Percentiles rank a stretch among this genome's conserved stretches.
phyloP scores from a whole-genome alignment of 306 rosid species.

The Citrullus amarus region DNA sequence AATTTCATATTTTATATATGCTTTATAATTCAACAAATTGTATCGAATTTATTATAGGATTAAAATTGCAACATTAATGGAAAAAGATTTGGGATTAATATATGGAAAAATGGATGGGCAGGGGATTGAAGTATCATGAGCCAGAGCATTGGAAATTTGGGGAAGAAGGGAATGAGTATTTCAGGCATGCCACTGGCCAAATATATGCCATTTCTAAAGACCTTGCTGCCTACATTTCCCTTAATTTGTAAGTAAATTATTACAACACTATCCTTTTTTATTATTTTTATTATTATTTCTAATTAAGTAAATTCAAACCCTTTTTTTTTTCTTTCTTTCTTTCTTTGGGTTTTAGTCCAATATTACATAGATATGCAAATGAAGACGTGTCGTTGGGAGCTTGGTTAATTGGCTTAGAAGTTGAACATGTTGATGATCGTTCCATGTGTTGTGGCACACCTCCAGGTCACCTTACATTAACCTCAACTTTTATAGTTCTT shows the following conservation, averaged over 20 bases:
- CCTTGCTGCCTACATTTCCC: conserved; percentile 66
- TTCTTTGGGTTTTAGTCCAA: conserved; percentile 31
- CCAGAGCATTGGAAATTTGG: conserved; percentile 93
- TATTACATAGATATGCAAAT: conserved; percentile 74
- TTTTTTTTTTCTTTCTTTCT: background rate
- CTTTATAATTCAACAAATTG: too few species aligned
- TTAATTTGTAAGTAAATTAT: conserved; percentile 32
- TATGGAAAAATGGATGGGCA: conserved; percentile 1
- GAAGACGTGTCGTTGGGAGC: conserved; percentile 90
- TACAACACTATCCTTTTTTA: too few species aligned
- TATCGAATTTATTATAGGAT: too few species aligned
- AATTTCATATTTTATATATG: too few species aligned
- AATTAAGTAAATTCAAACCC: too few species aligned
- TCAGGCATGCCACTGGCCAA: conserved; percentile 97
- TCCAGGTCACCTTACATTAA: conserved; percentile 33
- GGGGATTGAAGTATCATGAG: conserved; percentile 80
- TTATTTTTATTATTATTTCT: too few species aligned
- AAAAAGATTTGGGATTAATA: too few species aligned
- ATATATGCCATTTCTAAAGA: conserved; percentile 83
- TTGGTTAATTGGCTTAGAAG: conserved; percentile 80
- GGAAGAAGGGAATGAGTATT: conserved; percentile 84
- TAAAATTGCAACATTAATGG: too few species aligned
- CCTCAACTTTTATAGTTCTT: background rate
- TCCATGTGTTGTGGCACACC: conserved; percentile 91
- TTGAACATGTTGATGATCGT: conserved; percentile 59